A percentile compares a stretch with the other conserved stretches of the same genome.
These are phyloP conservation scores for Mucor plumbeus DNA, from an alignment of 371 early-diverging fungal genomes.

Conservation along the genomic window DNA sequence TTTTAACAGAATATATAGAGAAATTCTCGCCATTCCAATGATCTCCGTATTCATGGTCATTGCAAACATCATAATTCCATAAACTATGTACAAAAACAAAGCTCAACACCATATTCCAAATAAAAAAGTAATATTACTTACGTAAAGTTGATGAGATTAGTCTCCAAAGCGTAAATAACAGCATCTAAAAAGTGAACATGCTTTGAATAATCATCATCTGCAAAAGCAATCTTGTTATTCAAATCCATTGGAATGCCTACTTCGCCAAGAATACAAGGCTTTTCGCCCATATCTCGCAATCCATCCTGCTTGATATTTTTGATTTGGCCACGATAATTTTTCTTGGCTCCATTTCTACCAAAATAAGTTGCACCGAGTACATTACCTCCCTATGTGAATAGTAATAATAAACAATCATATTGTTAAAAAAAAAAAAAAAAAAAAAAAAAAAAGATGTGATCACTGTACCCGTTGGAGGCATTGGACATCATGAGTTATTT, in stretches of 20 bases:
- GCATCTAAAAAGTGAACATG: conserved; percentile 80
- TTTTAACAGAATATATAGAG: conserved; percentile 68
- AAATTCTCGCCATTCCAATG: conserved; percentile 94
- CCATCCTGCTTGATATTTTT: conserved; percentile 69
- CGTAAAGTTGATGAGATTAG: conserved; percentile 78
- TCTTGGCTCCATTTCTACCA: conserved; percentile 76
- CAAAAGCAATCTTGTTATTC: conserved; percentile 70
- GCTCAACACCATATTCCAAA: no score
- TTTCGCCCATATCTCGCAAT: conserved; percentile 63
- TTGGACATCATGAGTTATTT: conserved; percentile 81
- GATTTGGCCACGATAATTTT: conserved; percentile 79
- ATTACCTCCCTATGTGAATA: conserved; percentile 61
- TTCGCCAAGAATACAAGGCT: conserved; percentile 78
- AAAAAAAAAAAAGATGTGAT: not conserved
- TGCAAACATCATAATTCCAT: conserved; percentile 85
- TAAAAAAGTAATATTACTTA: conserved; percentile 21
- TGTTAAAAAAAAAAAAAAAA: no score
- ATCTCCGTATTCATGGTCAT: conserved; percentile 80
- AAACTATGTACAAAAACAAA: conserved; percentile 45
- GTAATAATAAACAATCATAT: no score
- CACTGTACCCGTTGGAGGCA: conserved; percentile 64
- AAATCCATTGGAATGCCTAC: conserved; percentile 90
- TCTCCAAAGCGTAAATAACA: conserved; percentile 74
- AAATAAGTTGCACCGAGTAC: conserved; percentile 79
- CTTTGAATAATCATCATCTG: conserved; percentile 69